Conservation (phyloP, 345 rosid genomes). For the Gossypium ekmanianum region DNA sequence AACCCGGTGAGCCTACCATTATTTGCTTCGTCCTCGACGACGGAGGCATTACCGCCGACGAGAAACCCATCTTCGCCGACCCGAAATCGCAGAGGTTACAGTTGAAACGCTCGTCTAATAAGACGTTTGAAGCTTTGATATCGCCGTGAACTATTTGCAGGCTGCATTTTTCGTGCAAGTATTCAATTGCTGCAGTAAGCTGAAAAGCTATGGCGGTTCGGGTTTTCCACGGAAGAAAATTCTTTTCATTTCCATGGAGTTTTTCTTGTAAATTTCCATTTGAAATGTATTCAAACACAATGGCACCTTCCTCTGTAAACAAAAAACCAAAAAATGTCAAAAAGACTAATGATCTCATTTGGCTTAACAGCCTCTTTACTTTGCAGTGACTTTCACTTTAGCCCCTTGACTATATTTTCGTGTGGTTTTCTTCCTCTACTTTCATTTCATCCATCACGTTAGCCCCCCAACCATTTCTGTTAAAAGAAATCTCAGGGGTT, state of each 20-base stretch:
- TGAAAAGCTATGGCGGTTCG: slow-evolving; percentile 63
- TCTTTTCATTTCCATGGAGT: slow-evolving; percentile 39
- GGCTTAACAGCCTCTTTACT: no score
- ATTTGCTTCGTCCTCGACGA: slow-evolving; percentile 36
- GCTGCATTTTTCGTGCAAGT: slow-evolving; percentile 65
- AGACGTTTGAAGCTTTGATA: slow-evolving; percentile 76
- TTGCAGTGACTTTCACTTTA: no score
- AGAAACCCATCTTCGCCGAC: slow-evolving; percentile 79
- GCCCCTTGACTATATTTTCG: no score
- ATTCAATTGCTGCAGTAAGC: slow-evolving; percentile 64
- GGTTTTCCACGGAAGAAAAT: slow-evolving; percentile 54
- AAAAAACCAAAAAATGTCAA: no score
- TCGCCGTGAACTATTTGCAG: slow-evolving; percentile 86
- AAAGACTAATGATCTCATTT: no score
- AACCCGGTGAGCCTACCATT: slow-evolving; percentile 81
- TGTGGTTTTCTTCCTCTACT: no score
- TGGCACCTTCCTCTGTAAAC: slow-evolving; percentile 14
- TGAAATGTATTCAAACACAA: slow-evolving; percentile 59
- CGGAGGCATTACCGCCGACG: slow-evolving; percentile 49
- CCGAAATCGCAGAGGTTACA: slow-evolving; percentile 90
- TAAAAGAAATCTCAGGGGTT: no score
- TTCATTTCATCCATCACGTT: no score
- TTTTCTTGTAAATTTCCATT: slow-evolving; percentile 72
- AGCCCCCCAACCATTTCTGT: no score
- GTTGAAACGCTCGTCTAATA: slow-evolving; percentile 60